Evolutionary conservation across 352 stramenopile species (phyloP).

Genomic region (Pythium monospermum): DNA sequence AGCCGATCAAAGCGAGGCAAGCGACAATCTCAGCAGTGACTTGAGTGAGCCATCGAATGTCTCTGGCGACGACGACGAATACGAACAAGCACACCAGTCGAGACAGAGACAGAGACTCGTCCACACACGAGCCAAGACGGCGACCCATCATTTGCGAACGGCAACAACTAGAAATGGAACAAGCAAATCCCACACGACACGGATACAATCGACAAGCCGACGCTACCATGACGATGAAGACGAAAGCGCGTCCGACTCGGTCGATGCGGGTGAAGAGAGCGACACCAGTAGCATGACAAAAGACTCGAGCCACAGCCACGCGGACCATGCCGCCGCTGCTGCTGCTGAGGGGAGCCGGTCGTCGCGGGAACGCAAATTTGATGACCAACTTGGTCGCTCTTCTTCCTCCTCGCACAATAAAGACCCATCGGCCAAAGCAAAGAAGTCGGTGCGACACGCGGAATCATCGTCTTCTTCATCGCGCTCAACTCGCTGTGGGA

Average conservation of each 20-base stretch:
- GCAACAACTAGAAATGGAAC: too few relatives aligned
- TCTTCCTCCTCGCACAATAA: too few relatives aligned
- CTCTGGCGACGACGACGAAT: neutral
- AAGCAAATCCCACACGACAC: too few relatives aligned
- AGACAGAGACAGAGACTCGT: neutral
- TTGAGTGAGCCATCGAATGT: conserved; percentile 10
- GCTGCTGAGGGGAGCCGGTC: too few relatives aligned
- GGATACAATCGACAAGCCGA: neutral
- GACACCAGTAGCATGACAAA: conserved; percentile 14
- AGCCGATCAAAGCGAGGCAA: neutral
- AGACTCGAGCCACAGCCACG: conserved; percentile 5
- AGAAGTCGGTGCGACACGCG: too few relatives aligned
- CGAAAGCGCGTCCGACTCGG: neutral
- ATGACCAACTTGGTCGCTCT: conserved; percentile 17
- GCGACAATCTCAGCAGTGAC: neutral
- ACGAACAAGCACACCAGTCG: neutral
- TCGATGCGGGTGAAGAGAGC: neutral
- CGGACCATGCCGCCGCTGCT: too few relatives aligned
- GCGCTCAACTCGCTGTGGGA: too few relatives aligned
- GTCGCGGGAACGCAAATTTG: conserved; percentile 15
- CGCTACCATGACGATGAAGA: neutral
- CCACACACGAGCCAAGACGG: too few relatives aligned
- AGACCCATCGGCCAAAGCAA: neutral
- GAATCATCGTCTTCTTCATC: too few relatives aligned
- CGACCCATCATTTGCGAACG: too few relatives aligned